Evolutionary conservation across 1,284 basidiomycete genomes (phyloP).

Genomic region (Fomitopsis palustris): DNA sequence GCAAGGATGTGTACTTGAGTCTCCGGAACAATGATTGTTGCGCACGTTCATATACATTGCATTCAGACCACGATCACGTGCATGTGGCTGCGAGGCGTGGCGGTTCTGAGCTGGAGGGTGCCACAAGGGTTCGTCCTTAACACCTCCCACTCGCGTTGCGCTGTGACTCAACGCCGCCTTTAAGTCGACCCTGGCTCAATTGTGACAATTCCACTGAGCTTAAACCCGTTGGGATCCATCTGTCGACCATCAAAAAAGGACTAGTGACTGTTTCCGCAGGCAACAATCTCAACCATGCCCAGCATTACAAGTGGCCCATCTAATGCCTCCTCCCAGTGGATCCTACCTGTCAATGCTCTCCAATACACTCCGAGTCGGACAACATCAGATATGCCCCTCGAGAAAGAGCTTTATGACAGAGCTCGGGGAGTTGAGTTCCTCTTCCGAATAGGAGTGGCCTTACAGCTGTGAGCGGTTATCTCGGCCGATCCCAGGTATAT

Average conservation of each 20-base stretch:
- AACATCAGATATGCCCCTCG: constrained; percentile 49
- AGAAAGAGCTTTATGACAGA: constrained; percentile 71
- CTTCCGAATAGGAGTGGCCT: constrained; percentile 71
- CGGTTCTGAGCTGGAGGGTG: no score
- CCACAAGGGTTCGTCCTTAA: neutral
- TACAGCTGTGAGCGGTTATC: constrained; percentile 56
- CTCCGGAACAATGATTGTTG: neutral
- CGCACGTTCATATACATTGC: no score
- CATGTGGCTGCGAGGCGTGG: neutral
- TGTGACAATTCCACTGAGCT: neutral
- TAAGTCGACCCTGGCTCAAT: neutral
- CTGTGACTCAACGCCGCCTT: neutral
- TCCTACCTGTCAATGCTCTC: constrained; percentile 61
- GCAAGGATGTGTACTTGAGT: no score
- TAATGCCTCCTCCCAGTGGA: constrained; percentile 54
- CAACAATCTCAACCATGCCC: neutral
- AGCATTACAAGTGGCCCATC: constrained; percentile 12
- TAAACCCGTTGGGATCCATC: neutral
- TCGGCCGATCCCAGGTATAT: constrained; percentile 1
- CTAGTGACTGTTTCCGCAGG: neutral
- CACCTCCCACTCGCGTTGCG: neutral
- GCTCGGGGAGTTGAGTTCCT: constrained; percentile 78
- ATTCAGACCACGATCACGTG: neutral
- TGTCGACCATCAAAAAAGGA: neutral
- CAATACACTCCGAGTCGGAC: constrained; percentile 48